phyloP scores from a whole-genome alignment of 2,329 filamentous ascomycete genomes.

The Aspergillus nomiae region DNA sequence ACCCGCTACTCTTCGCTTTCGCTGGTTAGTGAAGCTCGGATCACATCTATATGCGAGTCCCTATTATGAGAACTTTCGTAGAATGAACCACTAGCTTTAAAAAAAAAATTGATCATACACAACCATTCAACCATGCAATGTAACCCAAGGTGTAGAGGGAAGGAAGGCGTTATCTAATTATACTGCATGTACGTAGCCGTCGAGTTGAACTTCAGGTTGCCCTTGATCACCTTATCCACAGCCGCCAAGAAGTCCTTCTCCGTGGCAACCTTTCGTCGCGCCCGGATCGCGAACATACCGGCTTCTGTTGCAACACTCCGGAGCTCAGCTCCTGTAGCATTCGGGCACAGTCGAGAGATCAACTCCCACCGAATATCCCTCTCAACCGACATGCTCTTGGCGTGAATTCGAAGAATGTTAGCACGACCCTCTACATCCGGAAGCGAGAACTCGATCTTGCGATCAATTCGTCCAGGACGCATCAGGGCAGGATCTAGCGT shows the following conservation, averaged over 20 bases:
- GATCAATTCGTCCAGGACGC: slow-evolving; percentile 94
- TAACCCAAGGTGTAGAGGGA: slow-evolving; percentile 23
- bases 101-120: slow-evolving; percentile 36
- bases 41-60: neutral
- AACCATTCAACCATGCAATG: slow-evolving; percentile 33
- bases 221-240: slow-evolving; percentile 99
- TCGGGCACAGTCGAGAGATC: slow-evolving; percentile 94
- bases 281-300: slow-evolving; percentile 96
- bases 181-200: slow-evolving; percentile 99
- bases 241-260: slow-evolving; percentile 99
- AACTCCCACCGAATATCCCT: slow-evolving; percentile 98
- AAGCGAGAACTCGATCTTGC: slow-evolving; percentile 98
- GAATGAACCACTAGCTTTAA: slow-evolving; percentile 23
- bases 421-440: slow-evolving; percentile 96
- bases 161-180: slow-evolving; percentile 65
- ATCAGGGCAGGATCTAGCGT: slow-evolving; percentile 96
- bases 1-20: neutral
- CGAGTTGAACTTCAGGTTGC: slow-evolving; percentile 98
- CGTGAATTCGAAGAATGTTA: slow-evolving; percentile 97
- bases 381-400: slow-evolving; percentile 99
- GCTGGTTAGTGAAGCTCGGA: neutral
- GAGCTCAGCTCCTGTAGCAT: slow-evolving; percentile 93
- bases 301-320: slow-evolving; percentile 97
- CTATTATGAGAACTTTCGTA: slow-evolving; percentile 18
- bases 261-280: slow-evolving; percentile 92